A percentile compares a stretch with the other conserved stretches of the same genome.
phyloP scores from a whole-genome alignment of 1,284 basidiomycete genomes.

The Agroathelia rolfsii region DNA sequence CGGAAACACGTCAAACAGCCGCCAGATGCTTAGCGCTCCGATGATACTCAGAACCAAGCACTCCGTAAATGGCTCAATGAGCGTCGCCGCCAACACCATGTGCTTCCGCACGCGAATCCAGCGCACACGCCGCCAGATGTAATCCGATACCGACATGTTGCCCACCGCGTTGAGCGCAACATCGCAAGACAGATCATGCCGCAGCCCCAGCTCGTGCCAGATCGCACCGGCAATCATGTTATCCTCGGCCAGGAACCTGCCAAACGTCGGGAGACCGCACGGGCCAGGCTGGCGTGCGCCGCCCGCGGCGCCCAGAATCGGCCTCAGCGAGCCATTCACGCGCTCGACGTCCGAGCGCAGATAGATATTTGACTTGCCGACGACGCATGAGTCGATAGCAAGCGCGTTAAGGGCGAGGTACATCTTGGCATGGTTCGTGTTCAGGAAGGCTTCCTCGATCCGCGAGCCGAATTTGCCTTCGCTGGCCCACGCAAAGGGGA shows the following conservation, averaged over 20 bases:
- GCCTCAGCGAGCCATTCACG: slow-evolving; percentile 52
- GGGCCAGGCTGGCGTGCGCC: slow-evolving; percentile 22
- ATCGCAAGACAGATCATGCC: slow-evolving; percentile 83
- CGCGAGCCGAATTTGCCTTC: slow-evolving; percentile 65
- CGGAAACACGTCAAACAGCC: slow-evolving; percentile 39
- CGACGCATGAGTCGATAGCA: slow-evolving; percentile 89
- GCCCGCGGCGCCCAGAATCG: slow-evolving; percentile 20
- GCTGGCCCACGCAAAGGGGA: slow-evolving; percentile 81
- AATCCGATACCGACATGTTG: slow-evolving; percentile 71
- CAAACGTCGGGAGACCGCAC: slow-evolving; percentile 68
- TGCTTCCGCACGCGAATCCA: slow-evolving; percentile 93
- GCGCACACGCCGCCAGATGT: slow-evolving; percentile 77
- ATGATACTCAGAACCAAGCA: slow-evolving; percentile 63
- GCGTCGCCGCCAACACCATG: slow-evolving; percentile 78
- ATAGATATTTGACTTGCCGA: slow-evolving; percentile 96
- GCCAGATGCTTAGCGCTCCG: slow-evolving; percentile 44
- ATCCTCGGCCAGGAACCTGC: slow-evolving; percentile 86
- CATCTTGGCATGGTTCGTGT: slow-evolving; percentile 98
- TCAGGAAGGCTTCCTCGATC: slow-evolving; percentile 91
- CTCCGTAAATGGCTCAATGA: slow-evolving; percentile 87
- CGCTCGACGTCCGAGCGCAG: slow-evolving; percentile 80
- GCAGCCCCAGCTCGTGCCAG: slow-evolving; percentile 83
- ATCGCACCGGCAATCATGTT: slow-evolving; percentile 87
- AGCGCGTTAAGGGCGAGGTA: slow-evolving; percentile 90
- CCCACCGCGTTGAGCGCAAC: slow-evolving; percentile 85